phyloP scores from a whole-genome alignment of 163 green algal genomes.

The Chlamydomonas reinhardtii region DNA sequence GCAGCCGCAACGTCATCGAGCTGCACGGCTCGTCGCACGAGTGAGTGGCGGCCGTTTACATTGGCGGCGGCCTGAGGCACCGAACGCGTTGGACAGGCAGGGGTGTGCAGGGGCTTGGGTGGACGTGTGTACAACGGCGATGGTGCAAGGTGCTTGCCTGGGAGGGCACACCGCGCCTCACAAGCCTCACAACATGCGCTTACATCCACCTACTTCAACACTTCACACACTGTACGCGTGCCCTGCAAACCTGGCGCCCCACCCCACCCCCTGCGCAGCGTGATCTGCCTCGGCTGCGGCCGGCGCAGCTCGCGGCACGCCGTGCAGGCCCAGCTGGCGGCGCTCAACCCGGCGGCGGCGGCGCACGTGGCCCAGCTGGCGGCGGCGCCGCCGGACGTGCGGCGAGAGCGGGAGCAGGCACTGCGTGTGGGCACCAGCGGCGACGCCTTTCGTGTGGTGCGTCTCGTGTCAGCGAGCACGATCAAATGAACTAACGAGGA shows the following conservation, averaged over 20 bases:
- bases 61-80: too few species aligned
- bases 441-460: conserved; percentile 44
- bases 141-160: too few species aligned
- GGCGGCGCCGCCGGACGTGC: conserved; percentile 2
- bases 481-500: too few species aligned
- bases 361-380: conserved; percentile 54
- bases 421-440: conserved; percentile 57
- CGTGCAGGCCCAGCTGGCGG: conserved; percentile 71
- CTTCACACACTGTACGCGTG: too few species aligned
- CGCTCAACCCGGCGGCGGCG: conserved; percentile 72
- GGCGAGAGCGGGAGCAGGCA: conserved; percentile 49
- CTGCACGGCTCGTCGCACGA: conserved; percentile 88
- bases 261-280: conserved; percentile 62
- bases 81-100: too few species aligned
- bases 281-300: conserved; percentile 80
- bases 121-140: too few species aligned
- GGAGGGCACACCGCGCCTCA: too few species aligned
- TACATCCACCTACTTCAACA: too few species aligned
- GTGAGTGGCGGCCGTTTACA: conserved; percentile 43
- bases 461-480: background rate
- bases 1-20: conserved; percentile 77
- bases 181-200: too few species aligned
- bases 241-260: too few species aligned
- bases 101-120: too few species aligned
- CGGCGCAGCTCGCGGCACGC: conserved; percentile 58